Percentiles rank a stretch among this genome's conserved stretches.
These are phyloP conservation scores for Lasiosphaeria miniovina DNA, from an alignment of 495 filamentous ascomycete species.

Conservation along the genomic window DNA sequence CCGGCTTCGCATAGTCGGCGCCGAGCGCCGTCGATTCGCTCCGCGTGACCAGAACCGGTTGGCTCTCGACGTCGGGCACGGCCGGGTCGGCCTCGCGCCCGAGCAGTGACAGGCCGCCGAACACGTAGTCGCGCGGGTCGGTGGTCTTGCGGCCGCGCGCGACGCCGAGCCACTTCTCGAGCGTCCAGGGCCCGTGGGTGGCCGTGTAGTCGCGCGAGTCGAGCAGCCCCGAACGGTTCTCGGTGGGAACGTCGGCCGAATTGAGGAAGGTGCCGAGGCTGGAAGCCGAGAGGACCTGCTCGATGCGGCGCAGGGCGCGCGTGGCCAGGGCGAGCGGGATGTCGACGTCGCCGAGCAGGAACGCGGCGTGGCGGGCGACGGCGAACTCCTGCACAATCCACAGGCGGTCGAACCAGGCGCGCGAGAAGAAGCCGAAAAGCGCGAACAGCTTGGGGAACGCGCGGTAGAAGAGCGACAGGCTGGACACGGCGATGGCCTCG, in stretches of 20 bases:
- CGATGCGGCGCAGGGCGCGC: conserved; percentile 3
- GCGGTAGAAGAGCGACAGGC: conserved; percentile 5
- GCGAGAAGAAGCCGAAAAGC: conserved; percentile 11
- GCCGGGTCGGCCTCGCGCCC: not conserved
- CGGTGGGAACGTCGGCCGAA: not conserved
- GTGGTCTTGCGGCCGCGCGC: conserved; percentile 3
- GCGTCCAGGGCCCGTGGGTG: not conserved
- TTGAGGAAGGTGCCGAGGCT: not conserved
- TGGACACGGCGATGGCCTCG: conserved; percentile 7
- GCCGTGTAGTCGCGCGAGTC: not conserved
- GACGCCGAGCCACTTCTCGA: not conserved
- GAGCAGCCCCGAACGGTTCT: not conserved
- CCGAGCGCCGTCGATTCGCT: not conserved
- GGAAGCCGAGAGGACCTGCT: not conserved
- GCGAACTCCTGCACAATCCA: conserved; percentile 28
- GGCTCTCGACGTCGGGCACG: not conserved
- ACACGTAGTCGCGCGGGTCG: conserved; percentile 13
- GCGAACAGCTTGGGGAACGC: conserved; percentile 9
- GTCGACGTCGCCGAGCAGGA: conserved; percentile 8
- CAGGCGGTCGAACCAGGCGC: conserved; percentile 22
- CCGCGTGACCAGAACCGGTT: not conserved
- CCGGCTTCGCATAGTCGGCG: conserved; percentile 1
- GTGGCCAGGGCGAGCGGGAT: conserved; percentile 2
- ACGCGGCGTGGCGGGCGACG: conserved; percentile 8
- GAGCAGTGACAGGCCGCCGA: conserved; percentile 11